Base-by-base conservation (phyloP, 805 yeast genomes). In the Ogataea minuta region DNA sequence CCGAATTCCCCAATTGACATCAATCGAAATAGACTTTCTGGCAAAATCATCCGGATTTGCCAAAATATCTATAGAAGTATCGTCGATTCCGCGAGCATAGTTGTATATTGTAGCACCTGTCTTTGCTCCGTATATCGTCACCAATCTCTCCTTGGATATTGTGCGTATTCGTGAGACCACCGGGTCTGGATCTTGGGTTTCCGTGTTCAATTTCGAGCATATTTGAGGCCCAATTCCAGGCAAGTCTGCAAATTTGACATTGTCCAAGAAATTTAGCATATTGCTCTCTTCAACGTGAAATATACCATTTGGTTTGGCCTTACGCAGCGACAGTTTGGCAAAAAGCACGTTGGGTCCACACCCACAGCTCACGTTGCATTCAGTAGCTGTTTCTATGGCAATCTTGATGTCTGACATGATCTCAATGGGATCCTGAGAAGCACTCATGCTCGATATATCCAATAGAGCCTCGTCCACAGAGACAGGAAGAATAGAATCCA, bases 401-500 rank as follows among this genome's bases (percentile, higher is more conserved):
- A 48, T 28, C 33, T 81, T 62, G 9, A 79, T 65, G 4, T 56
- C 49, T 19, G 40, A 47, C 48, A 68, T 60, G 6, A 70, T 49
- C 0, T 43, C 43, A 5, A 50, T 34, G 1, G 67, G 64, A 34
- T 31, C 36, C 19, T 10, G 19, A 10, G 17, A 34, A 5, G 14
- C 26, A 15, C 53, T 37, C 16, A 66, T 23, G 2, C 58, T 29
- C 0, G 71, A 64, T 1, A 82, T 69, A 50, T 87, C 95, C 8
- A 87, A 56, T n/a, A 93, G 63, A 0, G 89, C 96, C 56, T 93
- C 99, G 59, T 93, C 98, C 3, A 93, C 80, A 45, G 95, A 88
- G 1, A 93, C 86, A 0, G 98, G 98, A 21, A 80, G 69, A 2
- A 89, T 75, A 32, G 80, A 70, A 26, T 64, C 65, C 12, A 69